A percentile compares a stretch with the other conserved stretches of the same genome.
Evolutionary conservation across 768 basidiomycete genomes (phyloP).

Genomic region (Tulasnella sp.): DNA sequence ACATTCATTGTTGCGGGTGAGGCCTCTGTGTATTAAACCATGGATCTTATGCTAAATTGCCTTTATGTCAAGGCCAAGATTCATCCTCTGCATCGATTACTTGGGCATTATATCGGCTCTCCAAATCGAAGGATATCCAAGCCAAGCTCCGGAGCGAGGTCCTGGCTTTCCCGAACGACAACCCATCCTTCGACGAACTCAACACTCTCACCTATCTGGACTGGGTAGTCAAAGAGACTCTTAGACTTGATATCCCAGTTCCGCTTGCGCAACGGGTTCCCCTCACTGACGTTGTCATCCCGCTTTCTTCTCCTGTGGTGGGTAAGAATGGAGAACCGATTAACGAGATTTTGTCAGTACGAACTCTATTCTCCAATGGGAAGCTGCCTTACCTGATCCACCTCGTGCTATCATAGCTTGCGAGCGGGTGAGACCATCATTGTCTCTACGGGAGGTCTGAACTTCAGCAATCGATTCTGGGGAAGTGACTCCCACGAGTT

Average conservation of each 20-base stretch:
- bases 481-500: conserved; percentile 21
- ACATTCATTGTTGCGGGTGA: conserved; percentile 48
- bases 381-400: background rate
- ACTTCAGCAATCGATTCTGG: conserved; percentile 17
- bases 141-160: conserved; percentile 39
- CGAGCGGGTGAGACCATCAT: conserved; percentile 13
- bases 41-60: background rate
- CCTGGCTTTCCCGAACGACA: conserved; percentile 18
- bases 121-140: conserved; percentile 40
- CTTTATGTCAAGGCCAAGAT: background rate
- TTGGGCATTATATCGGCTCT: conserved; percentile 14
- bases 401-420: background rate
- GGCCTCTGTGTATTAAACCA: conserved; percentile 26
- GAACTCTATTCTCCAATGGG: background rate
- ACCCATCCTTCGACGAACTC: conserved; percentile 22
- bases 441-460: conserved; percentile 7
- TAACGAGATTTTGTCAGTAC: conserved; percentile 31
- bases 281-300: conserved; percentile 43
- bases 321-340: conserved; percentile 35
- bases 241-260: conserved; percentile 48
- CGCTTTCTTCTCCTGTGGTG: conserved; percentile 38
- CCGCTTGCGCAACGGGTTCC: conserved; percentile 36
- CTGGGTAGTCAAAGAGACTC: conserved; percentile 36
- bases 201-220: conserved; percentile 26
- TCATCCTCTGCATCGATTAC: background rate